A percentile compares a stretch with the other conserved stretches of the same genome.
These are phyloP conservation scores for Pelargonium fulgidum DNA, from an alignment of 441 rosid species.

Conservation along the genomic window DNA sequence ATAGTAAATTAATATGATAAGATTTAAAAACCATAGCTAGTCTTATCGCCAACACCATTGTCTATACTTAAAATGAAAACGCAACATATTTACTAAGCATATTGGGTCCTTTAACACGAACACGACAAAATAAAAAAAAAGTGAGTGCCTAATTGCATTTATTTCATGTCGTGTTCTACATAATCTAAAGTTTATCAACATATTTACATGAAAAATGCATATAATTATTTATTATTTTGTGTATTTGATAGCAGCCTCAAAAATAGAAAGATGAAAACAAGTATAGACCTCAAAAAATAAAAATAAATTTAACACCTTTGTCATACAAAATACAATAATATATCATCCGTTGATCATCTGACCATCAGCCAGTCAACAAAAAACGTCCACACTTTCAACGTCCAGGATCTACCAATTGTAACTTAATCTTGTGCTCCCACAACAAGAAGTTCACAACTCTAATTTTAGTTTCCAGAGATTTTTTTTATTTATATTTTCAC, in stretches of 20 bases:
- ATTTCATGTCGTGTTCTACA: background rate
- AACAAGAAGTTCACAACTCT: background rate
- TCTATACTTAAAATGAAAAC: no score
- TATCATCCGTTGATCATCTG: background rate
- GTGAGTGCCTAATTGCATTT: no score
- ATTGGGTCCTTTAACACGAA: no score
- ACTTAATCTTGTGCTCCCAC: background rate
- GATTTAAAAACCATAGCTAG: no score
- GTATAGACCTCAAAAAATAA: constrained; percentile 4
- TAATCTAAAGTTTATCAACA: no score
- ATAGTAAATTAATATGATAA: no score
- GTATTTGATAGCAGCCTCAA: background rate
- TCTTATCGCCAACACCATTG: no score
- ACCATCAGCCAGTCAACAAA: background rate
- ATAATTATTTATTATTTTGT: background rate
- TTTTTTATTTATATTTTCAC: background rate
- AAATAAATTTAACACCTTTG: background rate
- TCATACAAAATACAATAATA: background rate
- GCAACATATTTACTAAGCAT: no score
- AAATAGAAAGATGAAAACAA: background rate
- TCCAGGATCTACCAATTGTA: constrained; percentile 14
- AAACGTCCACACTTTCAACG: constrained; percentile 11
- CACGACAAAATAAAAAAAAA: no score
- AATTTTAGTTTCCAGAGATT: background rate
- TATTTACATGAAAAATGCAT: no score